phyloP scores from a whole-genome alignment of 192 early-diverging fungal genomes.

The Lunasporangiospora selenospora region DNA sequence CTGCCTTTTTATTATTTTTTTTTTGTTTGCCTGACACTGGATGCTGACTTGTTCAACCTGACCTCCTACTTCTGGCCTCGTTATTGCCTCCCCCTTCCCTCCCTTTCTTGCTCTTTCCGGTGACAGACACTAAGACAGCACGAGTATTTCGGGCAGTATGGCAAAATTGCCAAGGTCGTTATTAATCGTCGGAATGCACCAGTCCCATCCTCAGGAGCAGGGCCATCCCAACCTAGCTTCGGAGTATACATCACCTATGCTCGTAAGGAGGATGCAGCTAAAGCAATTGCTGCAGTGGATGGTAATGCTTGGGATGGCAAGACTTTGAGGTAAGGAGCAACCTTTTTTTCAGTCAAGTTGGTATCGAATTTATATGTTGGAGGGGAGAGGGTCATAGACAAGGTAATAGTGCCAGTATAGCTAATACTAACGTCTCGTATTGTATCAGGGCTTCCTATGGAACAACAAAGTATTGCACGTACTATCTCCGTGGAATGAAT shows the following conservation, averaged over 20 bases:
- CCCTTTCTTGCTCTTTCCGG: no score
- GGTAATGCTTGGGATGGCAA: slow-evolving; percentile 89
- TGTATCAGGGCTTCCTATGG: slow-evolving; percentile 87
- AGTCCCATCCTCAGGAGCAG: slow-evolving; percentile 21
- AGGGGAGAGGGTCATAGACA: no score
- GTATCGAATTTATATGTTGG: no score
- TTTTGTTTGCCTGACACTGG: background rate
- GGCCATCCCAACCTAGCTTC: slow-evolving; percentile 58
- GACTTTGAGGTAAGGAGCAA: slow-evolving; percentile 70
- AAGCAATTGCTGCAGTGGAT: slow-evolving; percentile 93
- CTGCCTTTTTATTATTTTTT: slow-evolving; percentile 1
- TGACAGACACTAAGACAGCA: slow-evolving; percentile 74
- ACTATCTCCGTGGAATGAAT: slow-evolving; percentile 88
- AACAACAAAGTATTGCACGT: slow-evolving; percentile 99
- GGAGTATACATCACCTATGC: slow-evolving; percentile 96
- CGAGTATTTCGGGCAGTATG: slow-evolving; percentile 99
- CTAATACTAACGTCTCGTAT: background rate
- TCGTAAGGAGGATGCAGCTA: slow-evolving; percentile 90
- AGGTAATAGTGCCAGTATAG: background rate
- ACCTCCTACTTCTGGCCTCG: background rate
- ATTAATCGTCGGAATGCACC: slow-evolving; percentile 81
- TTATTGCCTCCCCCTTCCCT: no score
- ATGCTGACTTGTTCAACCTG: no score
- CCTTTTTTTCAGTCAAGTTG: no score
- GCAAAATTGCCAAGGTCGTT: slow-evolving; percentile 92